Evolutionary conservation across 2,329 filamentous ascomycete genomes (phyloP).

Genomic region (Microdochium nivale): DNA sequence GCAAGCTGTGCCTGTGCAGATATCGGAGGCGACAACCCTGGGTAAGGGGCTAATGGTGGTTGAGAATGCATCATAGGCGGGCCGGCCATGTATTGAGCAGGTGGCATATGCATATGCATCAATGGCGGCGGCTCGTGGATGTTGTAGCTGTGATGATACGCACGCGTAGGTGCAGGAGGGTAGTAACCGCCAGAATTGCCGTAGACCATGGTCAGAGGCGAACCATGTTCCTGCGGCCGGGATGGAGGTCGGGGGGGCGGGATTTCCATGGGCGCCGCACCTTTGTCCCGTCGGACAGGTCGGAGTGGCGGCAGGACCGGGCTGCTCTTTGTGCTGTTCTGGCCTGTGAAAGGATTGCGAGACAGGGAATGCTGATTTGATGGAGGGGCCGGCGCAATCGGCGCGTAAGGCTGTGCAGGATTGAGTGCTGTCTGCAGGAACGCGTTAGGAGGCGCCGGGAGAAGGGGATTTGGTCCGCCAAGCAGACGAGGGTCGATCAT

Average conservation of each 20-base stretch:
- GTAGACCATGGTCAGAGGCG: constrained; percentile 17
- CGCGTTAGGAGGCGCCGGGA: constrained; percentile 14
- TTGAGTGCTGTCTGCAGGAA: constrained; percentile 30
- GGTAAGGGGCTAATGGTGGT: constrained; percentile 10
- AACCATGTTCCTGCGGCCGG: constrained; percentile 16
- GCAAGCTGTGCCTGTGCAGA: constrained; percentile 13
- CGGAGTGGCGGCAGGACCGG: constrained; percentile 27
- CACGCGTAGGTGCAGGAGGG: constrained; percentile 21
- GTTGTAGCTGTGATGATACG: constrained; percentile 26
- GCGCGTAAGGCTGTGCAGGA: constrained; percentile 15
- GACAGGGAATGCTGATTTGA: constrained; percentile 6
- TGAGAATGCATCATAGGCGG: constrained; percentile 10
- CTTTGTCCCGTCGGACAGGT: constrained; percentile 16
- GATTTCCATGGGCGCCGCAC: constrained; percentile 6
- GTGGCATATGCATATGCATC: constrained; percentile 15
- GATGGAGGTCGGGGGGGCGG: constrained; percentile 8
- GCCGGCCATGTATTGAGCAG: constrained; percentile 9
- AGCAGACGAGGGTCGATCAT: constrained; percentile 19
- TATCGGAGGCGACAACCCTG: constrained; percentile 15
- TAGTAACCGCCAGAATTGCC: constrained; percentile 26
- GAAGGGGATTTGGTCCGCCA: constrained; percentile 9
- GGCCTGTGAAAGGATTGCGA: constrained; percentile 24
- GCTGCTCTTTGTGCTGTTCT: constrained; percentile 17
- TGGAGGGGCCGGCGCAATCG: constrained; percentile 18
- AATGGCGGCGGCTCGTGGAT: constrained; percentile 18